A percentile compares a stretch with the other conserved stretches of the same genome.
Evolutionary conservation across 164 flowering plant species (phyloP).

Genomic region (Taxillus chinensis): DNA sequence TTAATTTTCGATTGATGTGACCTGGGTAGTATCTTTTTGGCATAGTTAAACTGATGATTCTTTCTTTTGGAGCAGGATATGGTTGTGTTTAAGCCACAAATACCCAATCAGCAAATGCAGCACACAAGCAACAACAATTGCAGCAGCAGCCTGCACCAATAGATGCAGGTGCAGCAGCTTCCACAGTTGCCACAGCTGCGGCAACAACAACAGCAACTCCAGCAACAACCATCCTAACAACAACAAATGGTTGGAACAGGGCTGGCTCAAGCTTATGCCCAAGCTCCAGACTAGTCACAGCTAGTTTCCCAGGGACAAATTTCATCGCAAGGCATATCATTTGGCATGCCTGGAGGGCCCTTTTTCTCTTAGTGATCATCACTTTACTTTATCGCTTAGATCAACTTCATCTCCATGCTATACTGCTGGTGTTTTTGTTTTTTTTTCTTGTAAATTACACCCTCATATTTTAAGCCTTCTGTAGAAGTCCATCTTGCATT

Average conservation of each 20-base stretch:
- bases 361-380: constrained; percentile 32
- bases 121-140: too few relatives aligned
- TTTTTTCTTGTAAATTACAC: too few relatives aligned
- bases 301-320: constrained; percentile 63
- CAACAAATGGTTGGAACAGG: constrained; percentile 49
- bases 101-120: constrained; percentile 26
- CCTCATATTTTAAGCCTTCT: too few relatives aligned
- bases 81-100: constrained; percentile 95
- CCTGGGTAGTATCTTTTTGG: too few relatives aligned
- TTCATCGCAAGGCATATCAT: constrained; percentile 48
- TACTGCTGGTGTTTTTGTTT: too few relatives aligned
- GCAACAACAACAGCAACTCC: constrained; percentile 21
- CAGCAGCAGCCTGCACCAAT: constrained; percentile 9
- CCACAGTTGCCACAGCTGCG: too few relatives aligned
- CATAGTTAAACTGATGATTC: too few relatives aligned
- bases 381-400: background rate
- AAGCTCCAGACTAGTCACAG: constrained; percentile 64
- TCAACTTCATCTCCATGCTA: too few relatives aligned
- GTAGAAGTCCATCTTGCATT: too few relatives aligned
- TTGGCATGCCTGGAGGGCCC: constrained; percentile 65
- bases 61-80: constrained; percentile 48
- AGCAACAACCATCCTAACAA: constrained; percentile 30
- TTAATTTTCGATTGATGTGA: too few relatives aligned
- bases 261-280: constrained; percentile 56
- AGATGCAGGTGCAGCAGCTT: constrained; percentile 18